Evolutionary conservation across 257 asterid species (phyloP).

Genomic region (Solanum ossicruentum): DNA sequence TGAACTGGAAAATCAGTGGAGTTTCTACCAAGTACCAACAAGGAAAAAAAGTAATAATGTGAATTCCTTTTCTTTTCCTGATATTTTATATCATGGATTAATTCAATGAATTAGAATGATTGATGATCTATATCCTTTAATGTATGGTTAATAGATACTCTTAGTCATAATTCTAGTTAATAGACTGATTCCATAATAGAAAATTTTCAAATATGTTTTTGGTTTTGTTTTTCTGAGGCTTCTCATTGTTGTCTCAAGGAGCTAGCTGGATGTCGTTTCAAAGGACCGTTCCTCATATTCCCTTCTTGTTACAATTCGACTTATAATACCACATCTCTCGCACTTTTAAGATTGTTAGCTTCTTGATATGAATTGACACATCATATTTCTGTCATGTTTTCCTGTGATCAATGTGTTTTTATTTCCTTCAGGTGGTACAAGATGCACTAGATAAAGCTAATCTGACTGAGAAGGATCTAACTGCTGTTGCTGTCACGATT

Average conservation of each 20-base stretch:
- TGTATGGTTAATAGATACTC: background rate
- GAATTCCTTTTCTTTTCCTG: background rate
- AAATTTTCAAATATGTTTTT: background rate
- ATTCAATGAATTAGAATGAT: background rate
- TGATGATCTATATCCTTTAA: background rate
- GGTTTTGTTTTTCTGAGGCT: background rate
- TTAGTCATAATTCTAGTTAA: background rate
- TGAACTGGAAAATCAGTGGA: background rate
- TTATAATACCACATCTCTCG: background rate
- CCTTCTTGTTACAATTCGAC: background rate
- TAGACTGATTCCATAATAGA: background rate
- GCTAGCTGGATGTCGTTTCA: background rate
- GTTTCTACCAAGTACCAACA: background rate
- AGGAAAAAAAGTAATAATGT: background rate
- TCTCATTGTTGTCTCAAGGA: background rate
- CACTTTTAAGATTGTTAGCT: background rate
- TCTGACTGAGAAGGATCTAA: slow-evolving; percentile 64
- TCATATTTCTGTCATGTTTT: background rate
- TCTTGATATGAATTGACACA: background rate
- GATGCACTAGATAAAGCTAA: slow-evolving; percentile 88
- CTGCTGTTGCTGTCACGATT: slow-evolving; percentile 97
- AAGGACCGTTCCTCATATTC: background rate
- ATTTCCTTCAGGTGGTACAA: slow-evolving; percentile 71
- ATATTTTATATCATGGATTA: background rate
- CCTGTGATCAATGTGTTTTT: background rate